Evolutionary conservation across 179 eudicot species (phyloP).

Genomic region (Spinacia oleracea): DNA sequence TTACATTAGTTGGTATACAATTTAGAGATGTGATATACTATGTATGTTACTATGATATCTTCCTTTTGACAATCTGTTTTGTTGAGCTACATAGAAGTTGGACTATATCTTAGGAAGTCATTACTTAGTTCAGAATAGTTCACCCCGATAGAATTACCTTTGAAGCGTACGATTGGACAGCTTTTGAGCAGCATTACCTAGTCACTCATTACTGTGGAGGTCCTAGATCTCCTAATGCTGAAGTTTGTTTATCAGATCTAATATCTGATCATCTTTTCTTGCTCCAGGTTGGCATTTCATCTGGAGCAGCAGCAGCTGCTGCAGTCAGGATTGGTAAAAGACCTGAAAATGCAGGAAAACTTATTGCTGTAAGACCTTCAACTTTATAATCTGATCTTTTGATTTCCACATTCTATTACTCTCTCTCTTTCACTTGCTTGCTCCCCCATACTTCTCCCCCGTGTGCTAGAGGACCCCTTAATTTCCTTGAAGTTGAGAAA

Average conservation of each 20-base stretch:
- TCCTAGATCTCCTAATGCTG: background rate
- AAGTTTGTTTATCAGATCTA: background rate
- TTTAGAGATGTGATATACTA: background rate
- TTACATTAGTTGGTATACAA: background rate
- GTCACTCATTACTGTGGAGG: background rate
- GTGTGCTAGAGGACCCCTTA: background rate
- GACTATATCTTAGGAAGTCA: too few species aligned
- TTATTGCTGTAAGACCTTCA: constrained; percentile 67
- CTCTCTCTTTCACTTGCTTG: background rate
- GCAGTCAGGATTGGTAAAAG: constrained; percentile 81
- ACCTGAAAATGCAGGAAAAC: constrained; percentile 97
- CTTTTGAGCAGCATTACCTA: background rate
- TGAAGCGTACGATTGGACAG: background rate
- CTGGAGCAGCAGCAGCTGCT: constrained; percentile 96
- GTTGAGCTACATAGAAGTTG: background rate
- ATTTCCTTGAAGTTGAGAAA: background rate
- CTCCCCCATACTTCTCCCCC: background rate
- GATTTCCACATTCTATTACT: background rate
- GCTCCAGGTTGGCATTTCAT: constrained; percentile 87
- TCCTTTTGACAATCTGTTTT: background rate
- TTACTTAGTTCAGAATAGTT: too few species aligned
- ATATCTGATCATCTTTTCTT: constrained; percentile 3
- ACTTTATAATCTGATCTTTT: background rate
- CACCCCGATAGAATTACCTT: background rate
- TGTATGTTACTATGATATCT: background rate